These are phyloP conservation scores for Kodamaea laetipori DNA, from an alignment of 805 yeast species.

Conservation along the genomic window DNA sequence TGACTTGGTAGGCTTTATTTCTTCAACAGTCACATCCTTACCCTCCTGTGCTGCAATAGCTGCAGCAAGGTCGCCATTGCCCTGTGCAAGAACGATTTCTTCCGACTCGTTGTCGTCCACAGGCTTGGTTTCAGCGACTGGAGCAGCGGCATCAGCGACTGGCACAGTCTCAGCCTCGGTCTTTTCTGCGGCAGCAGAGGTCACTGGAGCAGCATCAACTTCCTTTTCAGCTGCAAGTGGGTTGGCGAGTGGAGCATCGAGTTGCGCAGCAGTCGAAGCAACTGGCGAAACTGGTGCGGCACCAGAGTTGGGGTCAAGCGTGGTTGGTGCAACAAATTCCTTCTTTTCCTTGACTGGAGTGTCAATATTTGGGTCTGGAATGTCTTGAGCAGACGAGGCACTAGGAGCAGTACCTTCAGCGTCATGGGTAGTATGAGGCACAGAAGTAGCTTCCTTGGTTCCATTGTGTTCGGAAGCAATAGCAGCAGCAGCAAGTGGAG, in stretches of 20 bases:
- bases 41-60: conserved; percentile 38
- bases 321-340: conserved; percentile 5
- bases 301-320: conserved; percentile 11
- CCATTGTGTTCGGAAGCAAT: background rate
- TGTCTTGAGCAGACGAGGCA: conserved; percentile 5
- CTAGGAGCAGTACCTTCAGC: background rate
- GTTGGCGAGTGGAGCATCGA: conserved; percentile 9
- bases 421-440: background rate
- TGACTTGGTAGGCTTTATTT: conserved; percentile 42
- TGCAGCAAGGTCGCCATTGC: conserved; percentile 35
- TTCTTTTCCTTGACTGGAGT: conserved; percentile 5
- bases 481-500: conserved; percentile 15
- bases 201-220: conserved; percentile 16
- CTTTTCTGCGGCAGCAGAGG: conserved; percentile 8
- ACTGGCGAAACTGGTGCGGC: conserved; percentile 9
- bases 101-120: conserved; percentile 20
- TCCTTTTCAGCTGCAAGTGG: conserved; percentile 9
- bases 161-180: conserved; percentile 10
- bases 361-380: conserved; percentile 10
- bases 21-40: conserved; percentile 42
- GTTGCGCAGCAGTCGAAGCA: conserved; percentile 8
- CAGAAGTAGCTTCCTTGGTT: background rate
- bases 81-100: conserved; percentile 45
- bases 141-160: conserved; percentile 21
- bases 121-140: conserved; percentile 14